Percentiles rank a stretch among this genome's conserved stretches.
Evolutionary conservation across 2,329 filamentous ascomycete genomes (phyloP).

Genomic region (Aspergillus terreus): DNA sequence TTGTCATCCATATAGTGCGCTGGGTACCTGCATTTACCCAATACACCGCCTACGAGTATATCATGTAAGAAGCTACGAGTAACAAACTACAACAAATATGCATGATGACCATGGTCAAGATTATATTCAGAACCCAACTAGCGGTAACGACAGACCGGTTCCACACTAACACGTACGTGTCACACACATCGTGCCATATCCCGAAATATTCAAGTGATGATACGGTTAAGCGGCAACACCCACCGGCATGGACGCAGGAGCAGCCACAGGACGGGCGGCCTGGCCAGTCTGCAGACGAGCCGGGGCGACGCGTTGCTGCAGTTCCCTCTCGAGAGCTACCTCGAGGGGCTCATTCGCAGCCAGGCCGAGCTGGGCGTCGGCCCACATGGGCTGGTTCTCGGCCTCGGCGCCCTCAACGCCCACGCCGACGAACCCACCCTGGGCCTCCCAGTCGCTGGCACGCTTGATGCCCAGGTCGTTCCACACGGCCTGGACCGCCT

Average conservation of each 20-base stretch:
- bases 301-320: constrained; percentile 19
- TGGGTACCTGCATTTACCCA: too few species aligned
- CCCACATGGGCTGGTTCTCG: constrained; percentile 77
- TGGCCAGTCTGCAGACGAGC: constrained; percentile 22
- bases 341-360: constrained; percentile 54
- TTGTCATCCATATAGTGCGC: too few species aligned
- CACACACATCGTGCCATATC: constrained; percentile 1
- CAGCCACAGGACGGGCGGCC: constrained; percentile 17
- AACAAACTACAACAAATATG: background rate
- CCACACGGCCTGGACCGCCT: constrained; percentile 86
- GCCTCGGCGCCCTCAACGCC: constrained; percentile 63
- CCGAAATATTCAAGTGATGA: background rate
- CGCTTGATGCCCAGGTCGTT: constrained; percentile 83
- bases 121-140: constrained; percentile 7
- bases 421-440: constrained; percentile 93
- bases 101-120: background rate
- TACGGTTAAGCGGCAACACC: constrained; percentile 27
- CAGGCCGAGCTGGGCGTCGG: constrained; percentile 79
- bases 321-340: constrained; percentile 51
- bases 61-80: too few species aligned
- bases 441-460: constrained; percentile 83
- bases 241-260: constrained; percentile 19
- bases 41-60: too few species aligned
- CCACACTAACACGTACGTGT: background rate
- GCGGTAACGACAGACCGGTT: constrained; percentile 14